phyloP scores from a whole-genome alignment of 2,329 filamentous ascomycete species.

The Ophiostoma perfectum region DNA sequence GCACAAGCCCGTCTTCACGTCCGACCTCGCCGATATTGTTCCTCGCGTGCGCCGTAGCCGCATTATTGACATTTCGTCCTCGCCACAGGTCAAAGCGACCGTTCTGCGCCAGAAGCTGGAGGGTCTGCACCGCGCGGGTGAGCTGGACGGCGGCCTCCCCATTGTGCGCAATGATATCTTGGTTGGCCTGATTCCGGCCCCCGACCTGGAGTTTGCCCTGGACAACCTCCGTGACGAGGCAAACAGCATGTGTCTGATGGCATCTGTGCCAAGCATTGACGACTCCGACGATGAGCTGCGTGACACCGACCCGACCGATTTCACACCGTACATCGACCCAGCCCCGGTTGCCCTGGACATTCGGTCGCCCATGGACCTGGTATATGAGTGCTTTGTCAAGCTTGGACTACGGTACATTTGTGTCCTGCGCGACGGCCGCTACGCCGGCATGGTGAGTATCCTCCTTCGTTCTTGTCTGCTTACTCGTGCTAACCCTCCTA shows the following conservation, averaged over 20 bases:
- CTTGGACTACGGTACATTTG: constrained; percentile 89
- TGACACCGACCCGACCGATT: constrained; percentile 64
- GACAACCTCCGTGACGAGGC: constrained; percentile 76
- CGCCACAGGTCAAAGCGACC: constrained; percentile 70
- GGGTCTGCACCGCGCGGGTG: constrained; percentile 73
- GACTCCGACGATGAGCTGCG: constrained; percentile 54
- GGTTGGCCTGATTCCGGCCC: constrained; percentile 86
- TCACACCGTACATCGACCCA: constrained; percentile 86
- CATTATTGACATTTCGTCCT: constrained; percentile 81
- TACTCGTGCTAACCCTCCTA: constrained; percentile 32
- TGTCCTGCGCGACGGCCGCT: constrained; percentile 76
- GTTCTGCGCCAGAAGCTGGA: constrained; percentile 77
- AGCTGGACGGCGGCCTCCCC: constrained; percentile 86
- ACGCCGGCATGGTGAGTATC: constrained; percentile 72
- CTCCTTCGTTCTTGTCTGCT: not conserved
- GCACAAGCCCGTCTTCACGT: constrained; percentile 83
- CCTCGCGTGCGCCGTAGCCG: constrained; percentile 67
- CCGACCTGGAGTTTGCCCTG: constrained; percentile 87
- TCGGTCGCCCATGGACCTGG: constrained; percentile 83
- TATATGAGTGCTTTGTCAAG: constrained; percentile 95
- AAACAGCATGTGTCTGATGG: constrained; percentile 75
- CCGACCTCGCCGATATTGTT: constrained; percentile 81
- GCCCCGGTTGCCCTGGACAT: constrained; percentile 86
- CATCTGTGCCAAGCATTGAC: constrained; percentile 55
- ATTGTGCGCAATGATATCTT: constrained; percentile 74